phyloP scores from a whole-genome alignment of 2,329 filamentous ascomycete species.

The Domatiomyces catenatus region DNA sequence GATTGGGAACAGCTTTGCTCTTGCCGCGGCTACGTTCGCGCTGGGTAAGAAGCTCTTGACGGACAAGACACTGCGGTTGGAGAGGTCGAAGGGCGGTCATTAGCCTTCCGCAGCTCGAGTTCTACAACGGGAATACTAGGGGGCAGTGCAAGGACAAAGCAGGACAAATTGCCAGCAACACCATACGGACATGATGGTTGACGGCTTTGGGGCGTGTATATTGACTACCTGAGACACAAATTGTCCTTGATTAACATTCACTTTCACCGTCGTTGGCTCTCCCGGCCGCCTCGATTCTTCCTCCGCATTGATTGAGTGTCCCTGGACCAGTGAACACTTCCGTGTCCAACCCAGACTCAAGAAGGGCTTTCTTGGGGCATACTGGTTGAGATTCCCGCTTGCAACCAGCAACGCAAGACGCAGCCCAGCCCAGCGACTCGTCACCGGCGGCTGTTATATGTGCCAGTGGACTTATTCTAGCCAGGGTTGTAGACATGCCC shows the following conservation, averaged over 20 bases:
- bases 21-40: constrained; percentile 71
- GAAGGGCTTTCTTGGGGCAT: background rate
- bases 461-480: background rate
- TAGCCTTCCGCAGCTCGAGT: background rate
- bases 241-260: background rate
- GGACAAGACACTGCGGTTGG: constrained; percentile 87
- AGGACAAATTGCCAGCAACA: background rate
- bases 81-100: constrained; percentile 28
- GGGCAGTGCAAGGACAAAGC: background rate
- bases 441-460: background rate
- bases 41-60: constrained; percentile 63
- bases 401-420: background rate
- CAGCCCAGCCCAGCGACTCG: no score
- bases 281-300: background rate
- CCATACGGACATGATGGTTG: background rate
- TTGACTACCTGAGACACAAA: background rate
- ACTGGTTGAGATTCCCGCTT: background rate
- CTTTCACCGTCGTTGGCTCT: background rate
- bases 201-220: background rate
- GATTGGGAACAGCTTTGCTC: constrained; percentile 37
- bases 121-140: background rate
- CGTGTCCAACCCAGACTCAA: background rate
- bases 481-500: background rate
- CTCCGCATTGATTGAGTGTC: background rate
- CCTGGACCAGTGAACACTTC: background rate